A percentile compares a stretch with the other conserved stretches of the same genome.
Evolutionary conservation across 1,139 yeast genomes (phyloP).

Genomic region (Waltiozyma sp.): DNA sequence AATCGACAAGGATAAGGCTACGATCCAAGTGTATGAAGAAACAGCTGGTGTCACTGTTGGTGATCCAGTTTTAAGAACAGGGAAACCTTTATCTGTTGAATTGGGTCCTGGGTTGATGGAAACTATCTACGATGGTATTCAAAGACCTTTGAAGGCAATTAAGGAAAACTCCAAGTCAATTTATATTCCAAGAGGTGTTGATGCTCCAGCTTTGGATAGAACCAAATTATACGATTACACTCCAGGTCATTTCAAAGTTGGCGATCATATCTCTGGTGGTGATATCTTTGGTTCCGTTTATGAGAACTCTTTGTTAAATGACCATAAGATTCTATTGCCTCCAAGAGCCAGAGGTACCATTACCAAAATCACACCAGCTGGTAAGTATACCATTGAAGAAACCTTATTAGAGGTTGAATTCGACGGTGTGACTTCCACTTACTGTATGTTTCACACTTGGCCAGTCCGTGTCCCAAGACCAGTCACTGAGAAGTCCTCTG

Average conservation of each 20-base stretch:
- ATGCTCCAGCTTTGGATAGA: constrained; percentile 88
- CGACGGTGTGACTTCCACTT: constrained; percentile 70
- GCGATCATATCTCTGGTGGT: constrained; percentile 98
- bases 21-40: constrained; percentile 97
- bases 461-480: constrained; percentile 99
- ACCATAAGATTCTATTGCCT: constrained; percentile 89
- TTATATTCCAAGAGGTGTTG: constrained; percentile 97
- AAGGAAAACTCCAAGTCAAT: constrained; percentile 79
- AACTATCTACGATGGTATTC: constrained; percentile 97
- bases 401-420: constrained; percentile 87
- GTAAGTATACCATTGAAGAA: constrained; percentile 85
- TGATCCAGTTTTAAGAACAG: constrained; percentile 95
- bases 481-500: constrained; percentile 83
- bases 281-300: constrained; percentile 90
- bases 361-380: constrained; percentile 78
- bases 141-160: constrained; percentile 92
- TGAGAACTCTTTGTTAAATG: constrained; percentile 85
- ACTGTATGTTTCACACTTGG: constrained; percentile 98
- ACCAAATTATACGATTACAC: constrained; percentile 73
- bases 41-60: constrained; percentile 99
- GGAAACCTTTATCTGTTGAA: constrained; percentile 95
- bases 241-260: constrained; percentile 72
- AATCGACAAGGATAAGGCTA: constrained; percentile 91
- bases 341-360: constrained; percentile 99
- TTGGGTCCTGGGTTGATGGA: constrained; percentile 99